These are phyloP conservation scores for Helicostylum pulchrum DNA, from an alignment of 192 early-diverging fungal species.

Conservation along the genomic window DNA sequence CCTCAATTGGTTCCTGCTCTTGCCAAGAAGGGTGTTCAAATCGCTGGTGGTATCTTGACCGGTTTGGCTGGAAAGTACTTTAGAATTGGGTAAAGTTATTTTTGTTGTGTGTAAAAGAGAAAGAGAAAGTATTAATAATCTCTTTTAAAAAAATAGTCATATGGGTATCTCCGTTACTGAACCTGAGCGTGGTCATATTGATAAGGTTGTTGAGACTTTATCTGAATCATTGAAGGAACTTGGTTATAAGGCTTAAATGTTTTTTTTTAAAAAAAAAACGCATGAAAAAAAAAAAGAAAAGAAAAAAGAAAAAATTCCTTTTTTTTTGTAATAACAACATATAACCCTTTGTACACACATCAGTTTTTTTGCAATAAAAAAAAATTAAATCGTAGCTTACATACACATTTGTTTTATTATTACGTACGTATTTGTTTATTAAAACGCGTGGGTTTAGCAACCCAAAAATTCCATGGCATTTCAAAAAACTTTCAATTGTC, in stretches of 20 bases:
- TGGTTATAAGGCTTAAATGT: slow-evolving; percentile 43
- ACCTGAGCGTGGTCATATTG: slow-evolving; percentile 61
- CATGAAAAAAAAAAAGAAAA: no score
- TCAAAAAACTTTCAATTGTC: no score
- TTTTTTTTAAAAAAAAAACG: neutral
- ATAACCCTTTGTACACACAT: no score
- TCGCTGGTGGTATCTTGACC: slow-evolving; percentile 89
- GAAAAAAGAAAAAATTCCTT: neutral
- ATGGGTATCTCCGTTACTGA: slow-evolving; percentile 81
- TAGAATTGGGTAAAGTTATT: slow-evolving; percentile 57
- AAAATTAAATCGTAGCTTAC: no score
- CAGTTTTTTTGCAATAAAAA: no score
- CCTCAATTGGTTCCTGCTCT: slow-evolving; percentile 77
- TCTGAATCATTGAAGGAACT: slow-evolving; percentile 54
- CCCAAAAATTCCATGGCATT: no score
- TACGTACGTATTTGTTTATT: no score
- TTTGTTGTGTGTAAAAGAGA: neutral
- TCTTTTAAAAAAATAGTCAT: slow-evolving; percentile 49
- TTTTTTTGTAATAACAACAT: neutral
- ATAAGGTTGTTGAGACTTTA: slow-evolving; percentile 63
- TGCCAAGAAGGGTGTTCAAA: slow-evolving; percentile 75
- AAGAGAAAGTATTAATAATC: neutral
- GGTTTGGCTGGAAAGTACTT: slow-evolving; percentile 87
- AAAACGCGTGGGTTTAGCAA: no score
- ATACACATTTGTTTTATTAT: no score